Evolutionary conservation across 768 basidiomycete genomes (phyloP), one percentile per base, ranked within the genome.

Genomic region (Glaciozyma martinii): DNA sequence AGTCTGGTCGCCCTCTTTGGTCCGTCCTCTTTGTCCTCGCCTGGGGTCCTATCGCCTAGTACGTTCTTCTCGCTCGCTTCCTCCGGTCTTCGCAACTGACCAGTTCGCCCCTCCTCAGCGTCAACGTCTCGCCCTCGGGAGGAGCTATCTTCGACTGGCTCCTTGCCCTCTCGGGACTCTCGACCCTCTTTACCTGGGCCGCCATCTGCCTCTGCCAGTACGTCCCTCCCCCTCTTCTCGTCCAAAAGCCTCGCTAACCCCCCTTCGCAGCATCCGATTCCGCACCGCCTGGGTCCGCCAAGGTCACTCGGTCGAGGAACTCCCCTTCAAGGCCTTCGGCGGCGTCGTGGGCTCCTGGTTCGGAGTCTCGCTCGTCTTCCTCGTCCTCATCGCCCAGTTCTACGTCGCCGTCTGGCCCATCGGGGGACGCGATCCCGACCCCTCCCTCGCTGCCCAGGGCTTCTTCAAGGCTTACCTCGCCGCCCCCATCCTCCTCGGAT

Each of bases 101-200:
- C 10, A 40, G 10, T 40, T 8, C 18, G 4, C 1, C 15, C 19
- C 56, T 68, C 43, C 66, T 67, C 32, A 71, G 76, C 70, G 65
- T 73, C 68, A 75, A 72, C 61, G 77, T 82, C 63, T 77, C 81
- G 0, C 80, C 75, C 62, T 74, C 84, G 50, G 81, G 83, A 0
- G 84, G 83, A 75, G 71, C 83, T 49, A 81, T 84, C 8, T 82
- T 59, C 47, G 37, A 37, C 60, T 73, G 74, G 85, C 77, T 86
- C 15, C 76, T 85, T 57, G 83, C 85, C 68, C 76, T 86, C 59
- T 83, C 83, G 12, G 85, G 86, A 49, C 83, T 87, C 53, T 85
- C 83, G 2, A 83, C 84, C 3, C 77, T 87, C 56, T 80, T 87
- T 64, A 84, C 85, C 49, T 87, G 86, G 85, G 81, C 79, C 33